Base-by-base conservation (phyloP, 192 early-diverging fungal genomes). In the Backusella sp. region DNA sequence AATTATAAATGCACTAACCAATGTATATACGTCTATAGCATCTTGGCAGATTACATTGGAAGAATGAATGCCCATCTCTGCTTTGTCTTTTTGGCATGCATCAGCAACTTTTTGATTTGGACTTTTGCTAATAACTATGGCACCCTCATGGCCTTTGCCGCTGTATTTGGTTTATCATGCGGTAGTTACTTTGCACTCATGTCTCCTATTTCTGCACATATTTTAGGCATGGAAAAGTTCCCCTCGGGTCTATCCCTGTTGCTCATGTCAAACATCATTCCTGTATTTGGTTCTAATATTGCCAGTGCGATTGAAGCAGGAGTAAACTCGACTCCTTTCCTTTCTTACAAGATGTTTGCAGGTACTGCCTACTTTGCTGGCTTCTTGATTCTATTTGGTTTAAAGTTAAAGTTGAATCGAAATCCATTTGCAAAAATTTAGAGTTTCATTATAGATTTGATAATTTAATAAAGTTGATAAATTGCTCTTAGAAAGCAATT, bases 261-360 rank as follows among this genome's bases (percentile, higher is more conserved):
- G 5, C 21, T 81, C 1, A 46, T 81, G 34, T 77, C 39, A 49
- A 81, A 81, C 30, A 68, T 77, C 4, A 65, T 79, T 1, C 52
- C 81, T 26, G 70, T 79, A 0, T 82, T 82, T 52, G 81, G 77
- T 17, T 70, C 78, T 12, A 74, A 70, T 52, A 82, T 82, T 28
- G 74, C 81, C 11, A 70, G 74, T 66, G 77, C 81, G 8, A 76
- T 82, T 7, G 76, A 82, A 66, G 32, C 71, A 11, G 79, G 73
- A 49, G 70, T 79, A 12, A 44, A 37, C 4, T 73, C 84, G 0
- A 71, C 77, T 6, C 62, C 77, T 1, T 79, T 56, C 15, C 77
- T 85, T 65, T 70, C 80, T 46, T 73, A 86, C 21, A 82, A 83
- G 76, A 80, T 87, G 79, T 87, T 82, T 79, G 68, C 79, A 26